Conservation (phyloP, 2,329 filamentous ascomycete species). For the Leptoxyphium fumago region DNA sequence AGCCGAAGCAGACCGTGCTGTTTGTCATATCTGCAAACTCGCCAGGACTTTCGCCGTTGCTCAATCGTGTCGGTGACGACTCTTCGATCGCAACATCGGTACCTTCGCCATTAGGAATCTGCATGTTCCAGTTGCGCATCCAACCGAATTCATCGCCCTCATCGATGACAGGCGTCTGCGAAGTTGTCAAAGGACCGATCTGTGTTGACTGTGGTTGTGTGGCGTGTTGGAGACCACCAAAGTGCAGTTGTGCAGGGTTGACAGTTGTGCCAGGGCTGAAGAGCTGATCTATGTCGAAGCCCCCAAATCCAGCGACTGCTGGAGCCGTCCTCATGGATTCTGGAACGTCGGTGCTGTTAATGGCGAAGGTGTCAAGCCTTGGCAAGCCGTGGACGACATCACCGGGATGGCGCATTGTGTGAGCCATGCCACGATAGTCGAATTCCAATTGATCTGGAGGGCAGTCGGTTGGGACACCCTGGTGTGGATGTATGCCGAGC, state of each 20-base stretch:
- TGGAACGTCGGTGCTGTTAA: slow-evolving; percentile 35
- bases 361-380: slow-evolving; percentile 66
- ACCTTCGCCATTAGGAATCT: slow-evolving; percentile 44
- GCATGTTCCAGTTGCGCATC: slow-evolving; percentile 67
- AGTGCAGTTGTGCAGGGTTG: slow-evolving; percentile 60
- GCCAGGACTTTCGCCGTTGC: slow-evolving; percentile 86
- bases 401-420: slow-evolving; percentile 50
- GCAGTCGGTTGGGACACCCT: slow-evolving; percentile 27
- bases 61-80: slow-evolving; percentile 91
- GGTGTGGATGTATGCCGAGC: slow-evolving; percentile 4
- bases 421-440: slow-evolving; percentile 59
- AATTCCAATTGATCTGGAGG: slow-evolving; percentile 42
- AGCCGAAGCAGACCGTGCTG: slow-evolving; percentile 30
- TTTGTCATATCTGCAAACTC: slow-evolving; percentile 81
- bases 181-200: slow-evolving; percentile 28
- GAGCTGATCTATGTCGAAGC: slow-evolving; percentile 57
- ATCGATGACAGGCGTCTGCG: slow-evolving; percentile 40
- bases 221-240: slow-evolving; percentile 51
- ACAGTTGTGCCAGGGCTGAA: slow-evolving; percentile 52
- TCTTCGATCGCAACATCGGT: slow-evolving; percentile 77
- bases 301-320: slow-evolving; percentile 50
- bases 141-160: slow-evolving; percentile 71
- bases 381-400: slow-evolving; percentile 57
- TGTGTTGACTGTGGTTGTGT: slow-evolving; percentile 28
- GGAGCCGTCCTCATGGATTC: slow-evolving; percentile 73